These are phyloP conservation scores for Saccharomycopsis fodiens DNA, from an alignment of 805 yeast genomes.

Conservation along the genomic window DNA sequence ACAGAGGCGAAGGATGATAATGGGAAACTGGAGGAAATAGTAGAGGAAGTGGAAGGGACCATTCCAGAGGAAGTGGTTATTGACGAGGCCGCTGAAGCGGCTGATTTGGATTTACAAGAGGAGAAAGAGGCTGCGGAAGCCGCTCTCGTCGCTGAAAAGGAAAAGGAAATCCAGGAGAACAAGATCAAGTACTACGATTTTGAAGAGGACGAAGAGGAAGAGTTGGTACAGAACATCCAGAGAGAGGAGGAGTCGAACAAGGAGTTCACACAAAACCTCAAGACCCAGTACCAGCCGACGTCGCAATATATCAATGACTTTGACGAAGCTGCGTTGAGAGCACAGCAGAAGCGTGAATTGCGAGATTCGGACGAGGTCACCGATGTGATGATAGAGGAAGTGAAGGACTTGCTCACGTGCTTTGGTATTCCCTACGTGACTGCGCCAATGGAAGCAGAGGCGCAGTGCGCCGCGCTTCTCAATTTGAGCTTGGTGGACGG, in stretches of 20 bases:
- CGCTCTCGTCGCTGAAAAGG: background rate
- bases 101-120: constrained; percentile 3
- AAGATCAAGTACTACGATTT: constrained; percentile 43
- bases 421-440: constrained; percentile 94
- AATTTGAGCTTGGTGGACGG: constrained; percentile 81
- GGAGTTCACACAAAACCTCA: constrained; percentile 42
- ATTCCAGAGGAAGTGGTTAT: constrained; percentile 4
- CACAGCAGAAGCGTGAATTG: constrained; percentile 55
- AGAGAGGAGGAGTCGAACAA: constrained; percentile 71
- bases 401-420: constrained; percentile 75
- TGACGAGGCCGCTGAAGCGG: constrained; percentile 7
- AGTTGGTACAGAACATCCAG: constrained; percentile 50
- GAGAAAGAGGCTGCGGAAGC: constrained; percentile 1
- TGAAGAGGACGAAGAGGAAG: constrained; percentile 72
- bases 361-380: constrained; percentile 93
- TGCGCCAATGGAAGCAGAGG: constrained; percentile 99
- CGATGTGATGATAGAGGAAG: constrained; percentile 75
- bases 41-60: background rate
- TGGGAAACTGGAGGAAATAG: background rate
- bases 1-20: background rate
- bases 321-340: constrained; percentile 42
- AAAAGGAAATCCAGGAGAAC: background rate
- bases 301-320: constrained; percentile 14
- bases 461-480: constrained; percentile 85
- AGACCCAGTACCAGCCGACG: constrained; percentile 18